Evolutionary conservation across 192 early-diverging fungal genomes (phyloP), one percentile per base, ranked within the genome.

Genomic region (Backusella liffmaniae): DNA sequence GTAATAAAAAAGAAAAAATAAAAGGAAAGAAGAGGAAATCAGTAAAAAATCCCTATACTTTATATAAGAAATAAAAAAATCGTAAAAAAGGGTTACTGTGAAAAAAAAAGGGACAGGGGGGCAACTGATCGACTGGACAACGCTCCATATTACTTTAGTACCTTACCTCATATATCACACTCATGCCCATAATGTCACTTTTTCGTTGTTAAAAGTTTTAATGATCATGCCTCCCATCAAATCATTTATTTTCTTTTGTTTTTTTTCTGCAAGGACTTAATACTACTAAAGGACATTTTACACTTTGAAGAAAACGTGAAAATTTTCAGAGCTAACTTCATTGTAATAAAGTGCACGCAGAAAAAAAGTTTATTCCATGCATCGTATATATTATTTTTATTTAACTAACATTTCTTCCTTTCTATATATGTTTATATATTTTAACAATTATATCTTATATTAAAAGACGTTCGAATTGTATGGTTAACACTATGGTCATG

Each of bases 41-140:
- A 59, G 12, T 26, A 10, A 62, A 62, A 62, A 62, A 13, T 29
- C 21, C 21, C 10, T 10, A 29, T 62, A 29, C 10, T 62, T 62
- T 62, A 62, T 62, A 62, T 62, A 62, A 13, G 26, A 26, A 23
- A 26, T 26, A 56, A 56, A 59, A 56, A 49, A 49, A 6, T 8
- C 46, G 46, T n/a, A 26, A 59, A 59, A 59, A 26, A 26, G 23
- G n/a, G 53, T 59, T 59, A 23, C 53, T 59, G 53, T 10, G 53
- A 59, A 59, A 59, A 56, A 53, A 59, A 59, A 59, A 59, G 53
- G 56, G 56, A 23, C 56, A 62, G 56, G 21, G 9, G 23, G 29
- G 56, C 56, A 62, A 62, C 56, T 62, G 56, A 62, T 62, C 56
- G 56, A 62, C 56, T 62, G 23, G 56, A 49, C 23, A 62, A 26